Base-by-base conservation (phyloP, 2,329 filamentous ascomycete species). In the Sporothrix luriei region DNA sequence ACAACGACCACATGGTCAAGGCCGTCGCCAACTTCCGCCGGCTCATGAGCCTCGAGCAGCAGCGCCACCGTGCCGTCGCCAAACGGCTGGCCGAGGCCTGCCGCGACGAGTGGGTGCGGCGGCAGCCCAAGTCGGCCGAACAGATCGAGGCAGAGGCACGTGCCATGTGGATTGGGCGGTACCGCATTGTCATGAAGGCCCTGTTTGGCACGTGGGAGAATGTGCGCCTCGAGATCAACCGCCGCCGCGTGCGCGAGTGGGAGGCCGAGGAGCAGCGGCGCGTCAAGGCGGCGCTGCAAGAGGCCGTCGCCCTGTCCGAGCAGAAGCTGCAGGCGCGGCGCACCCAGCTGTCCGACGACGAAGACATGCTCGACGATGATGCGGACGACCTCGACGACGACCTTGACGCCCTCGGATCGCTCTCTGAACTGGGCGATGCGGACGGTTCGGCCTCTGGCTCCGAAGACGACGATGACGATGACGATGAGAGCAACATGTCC, bases 1-100 rank as follows among this genome's bases (percentile, higher is more conserved):
- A 96, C 74, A 86, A 88, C 76, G 94, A 98, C 76, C 92, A 98
- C 77, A 84, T 98, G 68, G 84, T 91, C 59, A 89, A 90, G 61
- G 94, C 97, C 72, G 90, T 91, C 70, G 77, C 90, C 14, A 90
- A 94, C 74, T 94, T 98, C 74, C 88, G 92, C 62, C 91, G 89
- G 75, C 83, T 98, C 48, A 87, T 98, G 81, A 80, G 90, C 2
- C 87, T 88, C 70, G 95, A 99, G 78, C 91, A 93, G 74, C 87
- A 87, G 72, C 85, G 89, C 14, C 94, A 98, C 78, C 88, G 88
- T 48, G 83, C 86, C n/a, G 83, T 85, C 2, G 94, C 94, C 1
- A 97, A 93, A 78, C 87, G 88, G 68, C 79, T 96, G 68, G 94
- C 94, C 1, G 88, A 92, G 75, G 90, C 91, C 57, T 92, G 91